Conservation (phyloP, 2,329 filamentous ascomycete species). For the Talaromyces sp. region DNA sequence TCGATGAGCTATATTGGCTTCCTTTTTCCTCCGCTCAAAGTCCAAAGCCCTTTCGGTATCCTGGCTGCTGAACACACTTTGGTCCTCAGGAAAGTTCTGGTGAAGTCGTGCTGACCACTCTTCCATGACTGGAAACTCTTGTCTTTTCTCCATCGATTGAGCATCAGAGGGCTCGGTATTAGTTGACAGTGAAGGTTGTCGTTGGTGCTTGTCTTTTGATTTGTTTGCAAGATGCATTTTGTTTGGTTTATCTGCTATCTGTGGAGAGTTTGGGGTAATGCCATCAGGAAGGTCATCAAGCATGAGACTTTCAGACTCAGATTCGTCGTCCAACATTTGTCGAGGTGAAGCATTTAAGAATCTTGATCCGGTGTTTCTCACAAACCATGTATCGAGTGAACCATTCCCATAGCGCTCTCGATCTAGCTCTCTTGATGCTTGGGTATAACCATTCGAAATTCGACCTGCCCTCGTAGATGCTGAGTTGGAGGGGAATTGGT, state of each 20-base stretch:
- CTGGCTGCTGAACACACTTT: slow-evolving; percentile 1
- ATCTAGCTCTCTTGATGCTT: slow-evolving; percentile 22
- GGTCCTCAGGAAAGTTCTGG: slow-evolving; percentile 7
- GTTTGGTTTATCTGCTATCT: slow-evolving; percentile 17
- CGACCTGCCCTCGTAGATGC: slow-evolving; percentile 12
- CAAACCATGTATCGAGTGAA: slow-evolving; percentile 33
- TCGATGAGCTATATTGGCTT: slow-evolving; percentile 29
- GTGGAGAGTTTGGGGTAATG: neutral
- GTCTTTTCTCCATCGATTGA: slow-evolving; percentile 15
- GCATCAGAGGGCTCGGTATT: neutral
- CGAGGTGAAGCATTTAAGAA: neutral
- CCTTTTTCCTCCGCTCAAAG: slow-evolving; percentile 39
- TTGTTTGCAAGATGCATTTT: slow-evolving; percentile 8
- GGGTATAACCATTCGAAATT: slow-evolving; percentile 8
- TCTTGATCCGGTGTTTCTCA: slow-evolving; percentile 11
- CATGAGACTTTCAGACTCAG: slow-evolving; percentile 16
- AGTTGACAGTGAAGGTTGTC: neutral
- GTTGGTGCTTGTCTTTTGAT: neutral
- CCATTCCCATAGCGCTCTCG: slow-evolving; percentile 26
- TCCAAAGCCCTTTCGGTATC: slow-evolving; percentile 30
- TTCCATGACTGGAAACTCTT: slow-evolving; percentile 25
- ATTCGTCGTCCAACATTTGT: neutral
- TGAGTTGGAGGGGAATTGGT: slow-evolving; percentile 15
- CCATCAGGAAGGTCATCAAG: slow-evolving; percentile 14
- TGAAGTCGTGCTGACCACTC: slow-evolving; percentile 26